Evolutionary conservation across 805 yeast genomes (phyloP).

Genomic region (Maudiozyma pseudohumilis): DNA sequence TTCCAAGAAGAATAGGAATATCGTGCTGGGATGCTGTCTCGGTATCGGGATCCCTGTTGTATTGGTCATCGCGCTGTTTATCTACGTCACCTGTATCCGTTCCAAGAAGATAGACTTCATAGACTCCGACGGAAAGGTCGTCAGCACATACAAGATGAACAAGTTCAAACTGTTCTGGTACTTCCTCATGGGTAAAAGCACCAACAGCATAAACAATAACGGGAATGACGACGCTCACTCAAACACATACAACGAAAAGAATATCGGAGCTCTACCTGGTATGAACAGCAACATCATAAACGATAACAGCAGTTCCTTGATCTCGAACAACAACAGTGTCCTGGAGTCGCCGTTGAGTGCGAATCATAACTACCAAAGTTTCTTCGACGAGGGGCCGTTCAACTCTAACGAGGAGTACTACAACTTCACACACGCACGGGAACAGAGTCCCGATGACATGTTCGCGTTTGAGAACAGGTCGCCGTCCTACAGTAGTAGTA

Average conservation of each 20-base stretch:
- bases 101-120: constrained; percentile 27
- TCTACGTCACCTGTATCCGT: constrained; percentile 24
- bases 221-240: constrained; percentile 2
- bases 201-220: background rate
- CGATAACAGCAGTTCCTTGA: background rate
- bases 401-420: constrained; percentile 1
- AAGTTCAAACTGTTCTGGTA: constrained; percentile 26
- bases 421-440: constrained; percentile 1
- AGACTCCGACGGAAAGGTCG: constrained; percentile 31
- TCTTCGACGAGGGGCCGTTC: constrained; percentile 2
- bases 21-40: constrained; percentile 59
- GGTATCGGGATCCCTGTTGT: constrained; percentile 61
- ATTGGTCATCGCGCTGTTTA: constrained; percentile 13
- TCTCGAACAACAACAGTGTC: background rate
- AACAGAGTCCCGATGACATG: background rate
- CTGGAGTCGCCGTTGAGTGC: background rate
- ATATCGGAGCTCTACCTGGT: background rate
- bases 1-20: constrained; percentile 39
- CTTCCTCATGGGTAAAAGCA: constrained; percentile 20
- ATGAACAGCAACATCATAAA: too few relatives aligned
- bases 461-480: background rate
- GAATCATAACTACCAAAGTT: background rate
- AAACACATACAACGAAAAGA: constrained; percentile 1
- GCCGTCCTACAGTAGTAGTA: background rate
- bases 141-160: constrained; percentile 27